Evolutionary conservation across 108 stramenopile species (phyloP), one percentile per base, ranked within the genome.

Genomic region (Skeletonema menzelii): DNA sequence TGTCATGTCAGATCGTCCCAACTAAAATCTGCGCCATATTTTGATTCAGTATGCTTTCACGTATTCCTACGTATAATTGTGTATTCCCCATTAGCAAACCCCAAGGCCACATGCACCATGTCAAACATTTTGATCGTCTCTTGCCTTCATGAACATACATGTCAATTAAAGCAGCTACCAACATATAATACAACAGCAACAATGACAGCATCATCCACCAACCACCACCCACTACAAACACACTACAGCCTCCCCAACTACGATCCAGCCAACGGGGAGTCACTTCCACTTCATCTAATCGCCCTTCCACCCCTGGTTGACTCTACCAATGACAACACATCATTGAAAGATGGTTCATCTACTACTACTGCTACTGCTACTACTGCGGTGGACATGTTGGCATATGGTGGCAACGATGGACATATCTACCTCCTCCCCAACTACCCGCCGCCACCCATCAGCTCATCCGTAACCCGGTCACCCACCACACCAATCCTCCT

Each of bases 341-440:
- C 30, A 30, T 30, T 4, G 3, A 30, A 30, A 30, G 30, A 8
- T 44, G 22, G 59, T 8, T 19, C 38, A 38, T 3, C 17, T 22
- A 5, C 3, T 22, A 5, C 5, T 3, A 5, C 20, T 5, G 44
- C 37, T 56, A 19, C 66, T 63, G 15, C 2, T 0, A 28, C 3
- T 19, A 15, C 24, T 4, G 37, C 13, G 1, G 42, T 28, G 38
- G 59, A 72, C 70, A 63, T 89, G 12, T 56, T 93, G 10, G 85
- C 87, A 15, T 90, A 88, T 72, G 92, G 92, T 35, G 92, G 89
- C 11, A 85, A 87, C 42, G 82, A 88, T 65, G 92, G 92, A 6
- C 35, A 30, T n/a, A 58, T 93, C 46, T 70, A 67, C 62, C 56
- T 63, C 55, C 34, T 79, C 20, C 53, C 62, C 27, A 24, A 57